Percentiles rank a stretch among this genome's conserved stretches.
These are phyloP conservation scores for Macrophomina tecta DNA, from an alignment of 2,329 filamentous ascomycete species.

Conservation along the genomic window DNA sequence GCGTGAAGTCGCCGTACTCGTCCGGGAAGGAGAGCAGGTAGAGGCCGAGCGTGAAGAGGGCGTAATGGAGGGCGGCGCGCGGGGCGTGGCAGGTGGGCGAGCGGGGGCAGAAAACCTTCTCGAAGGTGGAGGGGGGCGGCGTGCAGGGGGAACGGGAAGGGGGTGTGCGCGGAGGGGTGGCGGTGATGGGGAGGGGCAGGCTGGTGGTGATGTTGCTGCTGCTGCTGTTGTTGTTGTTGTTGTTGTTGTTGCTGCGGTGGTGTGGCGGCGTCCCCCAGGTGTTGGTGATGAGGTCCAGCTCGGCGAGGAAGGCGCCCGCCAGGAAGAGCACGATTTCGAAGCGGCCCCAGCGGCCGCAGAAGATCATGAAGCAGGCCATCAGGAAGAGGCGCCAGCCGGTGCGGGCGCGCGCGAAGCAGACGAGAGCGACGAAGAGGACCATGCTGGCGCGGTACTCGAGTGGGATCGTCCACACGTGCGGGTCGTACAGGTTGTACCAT, in stretches of 20 bases:
- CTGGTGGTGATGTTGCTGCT: neutral
- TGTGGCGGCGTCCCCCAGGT: conserved; percentile 7
- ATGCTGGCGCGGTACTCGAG: conserved; percentile 43
- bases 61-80: conserved; percentile 42
- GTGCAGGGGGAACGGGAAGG: neutral
- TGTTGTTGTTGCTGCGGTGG: too few species aligned
- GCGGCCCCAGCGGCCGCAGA: conserved; percentile 32
- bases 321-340: conserved; percentile 41
- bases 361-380: conserved; percentile 29
- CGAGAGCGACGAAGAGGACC: conserved; percentile 34
- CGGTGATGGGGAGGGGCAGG: neutral
- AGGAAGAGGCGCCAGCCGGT: conserved; percentile 32
- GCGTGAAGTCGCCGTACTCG: conserved; percentile 50
- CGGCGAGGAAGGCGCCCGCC: conserved; percentile 44
- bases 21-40: conserved; percentile 61
- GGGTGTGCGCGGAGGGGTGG: neutral
- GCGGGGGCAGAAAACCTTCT: conserved; percentile 13
- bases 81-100: conserved; percentile 36
- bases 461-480: conserved; percentile 46
- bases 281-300: conserved; percentile 40
- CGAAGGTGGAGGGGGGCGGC: neutral
- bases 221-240: too few species aligned
- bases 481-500: conserved; percentile 36
- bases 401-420: conserved; percentile 30
- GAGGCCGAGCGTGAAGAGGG: conserved; percentile 56